Evolutionary conservation across 495 filamentous ascomycete genomes (phyloP), one percentile per base, ranked within the genome.

Genomic region (Hypomontagnella monticulosa): DNA sequence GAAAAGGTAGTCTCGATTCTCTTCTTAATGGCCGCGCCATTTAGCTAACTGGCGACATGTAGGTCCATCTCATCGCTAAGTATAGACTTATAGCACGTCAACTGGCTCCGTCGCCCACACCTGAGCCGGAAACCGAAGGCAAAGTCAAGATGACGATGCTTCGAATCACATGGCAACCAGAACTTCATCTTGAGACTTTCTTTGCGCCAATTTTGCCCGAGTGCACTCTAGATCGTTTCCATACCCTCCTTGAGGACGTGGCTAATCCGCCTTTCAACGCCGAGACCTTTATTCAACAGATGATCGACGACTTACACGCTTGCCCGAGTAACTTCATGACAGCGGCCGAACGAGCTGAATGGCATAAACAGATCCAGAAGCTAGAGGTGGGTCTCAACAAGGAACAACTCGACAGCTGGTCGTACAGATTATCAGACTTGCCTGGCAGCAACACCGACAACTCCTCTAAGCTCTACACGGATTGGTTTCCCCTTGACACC

Each of bases 61-160:
- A 60, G 71, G 42, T 73, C 40, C 44, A 44, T 10, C 30, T 70
- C n/a, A 34, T 69, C 12, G 60, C 67, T 12, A 60, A 51, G 11
- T 51, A 49, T 41, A 54, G 37, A 9, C 55, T 68, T 41, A 0
- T 62, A 6, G 4, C 30, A 10, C 4, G 20, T 10, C 10, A 27
- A 32, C 10, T 43, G 8, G n/a, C 9, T 30, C 18, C n/a, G 15
- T 27, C 23, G 23, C 43, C 27, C 34, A 40, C 38, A 30, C 43
- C 11, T 20, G 54, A 62, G 41, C 59, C 41, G 10, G 32, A 57
- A 33, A 14, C 23, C 4, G 53, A 66, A 7, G 46, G 36, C 1
- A 23, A 19, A 5, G 4, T 52, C n/a, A 40, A 52, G 14, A 47
- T 58, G 52, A 63, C 67, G 36, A 47, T 49, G 34, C 60, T 73